Conservation (phyloP, 768 basidiomycete genomes). For the Leccinellum albellum region DNA sequence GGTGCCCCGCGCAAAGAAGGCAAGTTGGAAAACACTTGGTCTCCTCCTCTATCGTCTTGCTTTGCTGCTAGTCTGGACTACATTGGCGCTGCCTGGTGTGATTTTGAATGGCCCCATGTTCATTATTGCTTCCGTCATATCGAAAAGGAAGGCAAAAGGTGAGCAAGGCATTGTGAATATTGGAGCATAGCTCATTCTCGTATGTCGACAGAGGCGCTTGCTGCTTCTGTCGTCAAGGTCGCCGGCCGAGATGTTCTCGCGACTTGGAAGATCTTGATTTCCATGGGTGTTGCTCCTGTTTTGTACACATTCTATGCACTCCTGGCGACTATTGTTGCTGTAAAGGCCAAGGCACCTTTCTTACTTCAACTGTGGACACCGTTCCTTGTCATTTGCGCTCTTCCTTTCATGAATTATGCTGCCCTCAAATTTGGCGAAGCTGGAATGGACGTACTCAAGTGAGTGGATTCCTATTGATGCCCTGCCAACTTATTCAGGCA, state of each 20-base stretch:
- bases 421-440: constrained; percentile 98
- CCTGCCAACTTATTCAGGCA: constrained; percentile 5
- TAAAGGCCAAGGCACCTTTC: constrained; percentile 59
- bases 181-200: not conserved
- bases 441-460: constrained; percentile 97
- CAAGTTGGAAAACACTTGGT: constrained; percentile 82
- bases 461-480: constrained; percentile 27
- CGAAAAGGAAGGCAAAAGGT: constrained; percentile 89
- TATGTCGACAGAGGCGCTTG: constrained; percentile 73
- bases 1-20: constrained; percentile 86
- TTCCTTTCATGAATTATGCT: constrained; percentile 89
- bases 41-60: constrained; percentile 79
- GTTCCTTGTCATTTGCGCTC: constrained; percentile 61
- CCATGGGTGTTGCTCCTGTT: constrained; percentile 83
- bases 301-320: constrained; percentile 82
- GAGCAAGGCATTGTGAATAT: not conserved
- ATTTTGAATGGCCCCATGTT: constrained; percentile 93
- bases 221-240: constrained; percentile 91
- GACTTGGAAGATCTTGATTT: constrained; percentile 96
- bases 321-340: constrained; percentile 68
- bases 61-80: constrained; percentile 75
- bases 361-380: constrained; percentile 73
- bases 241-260: constrained; percentile 96
- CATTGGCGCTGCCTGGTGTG: constrained; percentile 85
- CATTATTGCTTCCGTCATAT: constrained; percentile 82